Evolutionary conservation across 2,329 filamentous ascomycete species (phyloP).

Genomic region (Thielaviopsis ethacetica): DNA sequence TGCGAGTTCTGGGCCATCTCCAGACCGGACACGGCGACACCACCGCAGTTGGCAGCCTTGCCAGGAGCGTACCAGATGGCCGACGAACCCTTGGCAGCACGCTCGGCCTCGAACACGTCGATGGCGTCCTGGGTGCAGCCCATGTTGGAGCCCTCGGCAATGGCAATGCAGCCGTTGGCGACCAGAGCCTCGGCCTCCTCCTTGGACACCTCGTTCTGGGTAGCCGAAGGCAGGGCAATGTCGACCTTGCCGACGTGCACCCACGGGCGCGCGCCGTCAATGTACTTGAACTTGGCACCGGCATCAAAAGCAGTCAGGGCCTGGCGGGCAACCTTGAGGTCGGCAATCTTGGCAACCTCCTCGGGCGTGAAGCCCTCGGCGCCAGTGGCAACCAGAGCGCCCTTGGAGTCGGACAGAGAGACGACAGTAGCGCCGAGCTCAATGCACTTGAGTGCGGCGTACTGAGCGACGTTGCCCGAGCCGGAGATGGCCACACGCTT

Average conservation of each 20-base stretch:
- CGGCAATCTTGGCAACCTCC: constrained; percentile 62
- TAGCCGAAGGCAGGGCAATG: constrained; percentile 80
- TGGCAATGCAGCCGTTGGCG: constrained; percentile 59
- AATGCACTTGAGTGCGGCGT: constrained; percentile 88
- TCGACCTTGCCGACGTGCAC: constrained; percentile 77
- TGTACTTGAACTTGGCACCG: constrained; percentile 61
- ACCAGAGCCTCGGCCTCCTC: constrained; percentile 80
- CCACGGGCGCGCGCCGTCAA: constrained; percentile 82
- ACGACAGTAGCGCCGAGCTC: constrained; percentile 88
- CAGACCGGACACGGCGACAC: constrained; percentile 89
- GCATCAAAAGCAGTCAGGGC: constrained; percentile 58
- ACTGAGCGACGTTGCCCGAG: constrained; percentile 95
- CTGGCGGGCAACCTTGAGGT: constrained; percentile 75
- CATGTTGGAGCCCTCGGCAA: constrained; percentile 98
- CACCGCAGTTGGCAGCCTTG: constrained; percentile 94
- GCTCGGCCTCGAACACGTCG: constrained; percentile 70
- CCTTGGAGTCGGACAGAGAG: constrained; percentile 86
- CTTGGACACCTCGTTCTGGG: constrained; percentile 91
- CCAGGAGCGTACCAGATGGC: constrained; percentile 93
- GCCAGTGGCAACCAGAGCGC: constrained; percentile 58
- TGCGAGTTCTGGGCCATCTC: constrained; percentile 98
- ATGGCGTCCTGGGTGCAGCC: constrained; percentile 94
- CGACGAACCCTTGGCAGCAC: constrained; percentile 48
- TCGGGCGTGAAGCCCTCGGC: constrained; percentile 60
- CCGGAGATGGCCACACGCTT: constrained; percentile 94